Conservation (phyloP, 495 filamentous ascomycete genomes). For the Aspergillus leporis region DNA sequence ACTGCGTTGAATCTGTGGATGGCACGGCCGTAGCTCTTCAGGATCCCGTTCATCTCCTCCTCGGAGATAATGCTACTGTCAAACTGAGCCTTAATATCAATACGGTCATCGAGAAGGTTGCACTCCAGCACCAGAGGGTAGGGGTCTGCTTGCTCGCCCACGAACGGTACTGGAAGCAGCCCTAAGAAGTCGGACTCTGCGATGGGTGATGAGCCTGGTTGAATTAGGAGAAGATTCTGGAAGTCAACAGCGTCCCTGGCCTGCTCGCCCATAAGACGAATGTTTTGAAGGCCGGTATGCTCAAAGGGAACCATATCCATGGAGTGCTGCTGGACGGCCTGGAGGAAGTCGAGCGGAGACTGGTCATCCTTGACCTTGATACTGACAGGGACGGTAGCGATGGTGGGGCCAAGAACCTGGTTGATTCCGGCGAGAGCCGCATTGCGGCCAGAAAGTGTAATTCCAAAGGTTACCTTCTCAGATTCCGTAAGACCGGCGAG, state of each 20-base stretch:
- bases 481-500: not conserved
- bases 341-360: not conserved
- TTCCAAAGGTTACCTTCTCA: not conserved
- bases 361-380: not conserved
- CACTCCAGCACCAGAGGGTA: not conserved
- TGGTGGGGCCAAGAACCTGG: not conserved
- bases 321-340: not conserved
- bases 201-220: not conserved
- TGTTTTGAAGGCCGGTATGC: not conserved
- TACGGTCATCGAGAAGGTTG: not conserved
- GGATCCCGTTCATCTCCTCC: not conserved
- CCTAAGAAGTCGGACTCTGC: not conserved
- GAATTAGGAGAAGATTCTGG: not conserved
- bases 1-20: not conserved
- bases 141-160: not conserved
- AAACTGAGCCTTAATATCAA: not conserved
- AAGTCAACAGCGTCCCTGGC: not conserved
- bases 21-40: not conserved
- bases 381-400: not conserved
- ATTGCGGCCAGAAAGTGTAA: not conserved
- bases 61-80: not conserved
- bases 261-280: not conserved
- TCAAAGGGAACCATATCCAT: not conserved
- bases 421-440: not conserved
- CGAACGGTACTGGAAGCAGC: not conserved